Evolutionary conservation across 1,139 yeast species (phyloP).

Genomic region (Candida sanyaensis): DNA sequence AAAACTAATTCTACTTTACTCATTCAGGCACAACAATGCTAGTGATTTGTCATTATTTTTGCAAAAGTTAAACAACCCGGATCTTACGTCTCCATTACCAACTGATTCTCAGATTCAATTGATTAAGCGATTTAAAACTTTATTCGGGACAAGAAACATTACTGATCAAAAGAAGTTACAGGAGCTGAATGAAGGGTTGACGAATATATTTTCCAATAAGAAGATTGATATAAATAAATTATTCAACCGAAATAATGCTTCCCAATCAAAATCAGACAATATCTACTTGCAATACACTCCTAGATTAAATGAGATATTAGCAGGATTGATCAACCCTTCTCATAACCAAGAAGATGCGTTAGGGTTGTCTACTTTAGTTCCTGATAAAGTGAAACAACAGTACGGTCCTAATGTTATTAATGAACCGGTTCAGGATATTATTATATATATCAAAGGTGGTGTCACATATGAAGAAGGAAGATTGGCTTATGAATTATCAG

Average conservation of each 20-base stretch:
- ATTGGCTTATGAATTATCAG: constrained; percentile 70
- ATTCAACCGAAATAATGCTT: constrained; percentile 23
- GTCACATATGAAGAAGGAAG: constrained; percentile 91
- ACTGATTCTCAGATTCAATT: constrained; percentile 36
- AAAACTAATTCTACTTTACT: constrained; percentile 68
- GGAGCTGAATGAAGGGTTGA: constrained; percentile 22
- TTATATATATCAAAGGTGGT: constrained; percentile 87
- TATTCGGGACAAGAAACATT: constrained; percentile 18
- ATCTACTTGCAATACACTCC: constrained; percentile 77
- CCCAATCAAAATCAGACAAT: constrained; percentile 40
- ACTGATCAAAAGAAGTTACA: constrained; percentile 7
- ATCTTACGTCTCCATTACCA: constrained; percentile 29
- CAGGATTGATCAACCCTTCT: constrained; percentile 20
- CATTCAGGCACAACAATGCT: constrained; percentile 54
- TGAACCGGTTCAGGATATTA: constrained; percentile 64
- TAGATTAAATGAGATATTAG: constrained; percentile 52
- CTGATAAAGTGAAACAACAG: constrained; percentile 37
- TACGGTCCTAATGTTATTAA: constrained; percentile 23
- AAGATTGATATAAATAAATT: constrained; percentile 27
- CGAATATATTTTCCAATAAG: constrained; percentile 28
- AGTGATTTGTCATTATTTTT: constrained; percentile 26
- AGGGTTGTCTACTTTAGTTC: constrained; percentile 40
- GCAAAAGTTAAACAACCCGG: constrained; percentile 30
- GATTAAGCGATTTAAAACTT: constrained; percentile 30
- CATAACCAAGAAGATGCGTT: constrained; percentile 6